phyloP scores from a whole-genome alignment of 2,329 filamentous ascomycete species.

The Fusarium pininemorale region DNA sequence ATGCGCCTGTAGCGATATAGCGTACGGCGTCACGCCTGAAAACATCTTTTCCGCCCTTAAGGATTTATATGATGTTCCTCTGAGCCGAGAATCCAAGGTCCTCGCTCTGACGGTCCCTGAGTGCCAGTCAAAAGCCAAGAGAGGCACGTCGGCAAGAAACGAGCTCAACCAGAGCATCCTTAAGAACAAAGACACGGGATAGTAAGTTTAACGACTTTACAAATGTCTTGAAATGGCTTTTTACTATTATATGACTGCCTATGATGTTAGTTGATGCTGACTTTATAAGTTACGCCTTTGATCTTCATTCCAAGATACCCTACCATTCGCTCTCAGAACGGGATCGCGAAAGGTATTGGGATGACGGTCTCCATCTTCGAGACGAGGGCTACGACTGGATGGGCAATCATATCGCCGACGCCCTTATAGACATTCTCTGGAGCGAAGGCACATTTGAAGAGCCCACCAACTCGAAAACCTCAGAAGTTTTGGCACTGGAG shows the following conservation, averaged over 20 bases:
- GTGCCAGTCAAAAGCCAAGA: conserved; percentile 45
- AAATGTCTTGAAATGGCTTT: neutral
- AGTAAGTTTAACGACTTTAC: conserved; percentile 53
- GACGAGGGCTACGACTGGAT: conserved; percentile 69
- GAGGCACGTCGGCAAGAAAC: conserved; percentile 49
- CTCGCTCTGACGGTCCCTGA: conserved; percentile 72
- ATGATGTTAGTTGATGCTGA: neutral
- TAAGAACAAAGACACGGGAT: conserved; percentile 57
- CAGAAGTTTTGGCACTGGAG: neutral
- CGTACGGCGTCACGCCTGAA: conserved; percentile 47
- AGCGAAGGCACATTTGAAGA: conserved; percentile 42
- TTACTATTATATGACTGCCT: neutral
- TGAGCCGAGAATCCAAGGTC: conserved; percentile 62
- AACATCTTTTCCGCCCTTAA: conserved; percentile 60
- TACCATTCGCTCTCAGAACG: conserved; percentile 59
- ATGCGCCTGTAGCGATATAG: conserved; percentile 58
- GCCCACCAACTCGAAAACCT: conserved; percentile 3
- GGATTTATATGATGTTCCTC: conserved; percentile 59
- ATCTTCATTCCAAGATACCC: conserved; percentile 64
- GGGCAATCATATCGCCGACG: conserved; percentile 64
- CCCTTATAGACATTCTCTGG: conserved; percentile 58
- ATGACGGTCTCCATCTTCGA: conserved; percentile 69
- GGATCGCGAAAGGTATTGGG: conserved; percentile 63
- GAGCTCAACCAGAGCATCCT: conserved; percentile 64
- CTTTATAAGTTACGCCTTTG: conserved; percentile 62